Conservation (phyloP, 371 early-diverging fungal species). For the Lichtheimia corymbifera region DNA sequence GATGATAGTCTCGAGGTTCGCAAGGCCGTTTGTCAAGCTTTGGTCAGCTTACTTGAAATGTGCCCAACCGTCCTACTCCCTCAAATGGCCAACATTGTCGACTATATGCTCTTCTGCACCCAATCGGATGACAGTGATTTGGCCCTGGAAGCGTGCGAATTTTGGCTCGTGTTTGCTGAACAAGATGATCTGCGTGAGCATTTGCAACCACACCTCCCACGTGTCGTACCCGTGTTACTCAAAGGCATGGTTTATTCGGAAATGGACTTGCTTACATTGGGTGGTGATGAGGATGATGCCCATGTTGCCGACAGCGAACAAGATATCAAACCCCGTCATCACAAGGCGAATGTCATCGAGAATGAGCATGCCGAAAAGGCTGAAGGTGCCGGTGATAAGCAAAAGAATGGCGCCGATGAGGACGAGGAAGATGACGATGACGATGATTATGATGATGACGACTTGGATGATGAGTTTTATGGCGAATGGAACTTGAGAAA, state of each 20-base stretch:
- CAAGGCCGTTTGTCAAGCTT: slow-evolving; percentile 89
- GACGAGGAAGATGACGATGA: slow-evolving; percentile 79
- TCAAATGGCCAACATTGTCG: slow-evolving; percentile 80
- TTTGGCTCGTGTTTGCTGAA: slow-evolving; percentile 96
- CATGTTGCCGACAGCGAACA: slow-evolving; percentile 83
- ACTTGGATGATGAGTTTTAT: slow-evolving; percentile 86
- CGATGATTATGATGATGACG: slow-evolving; percentile 82
- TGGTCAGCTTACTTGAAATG: slow-evolving; percentile 86
- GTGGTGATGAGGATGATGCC: slow-evolving; percentile 82
- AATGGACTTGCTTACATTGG: slow-evolving; percentile 77
- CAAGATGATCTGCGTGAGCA: slow-evolving; percentile 78
- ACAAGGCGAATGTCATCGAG: slow-evolving; percentile 80
- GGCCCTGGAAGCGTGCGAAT: slow-evolving; percentile 96
- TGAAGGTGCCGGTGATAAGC: slow-evolving; percentile 25
- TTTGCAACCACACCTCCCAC: slow-evolving; percentile 76
- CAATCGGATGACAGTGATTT: slow-evolving; percentile 79
- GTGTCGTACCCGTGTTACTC: slow-evolving; percentile 88
- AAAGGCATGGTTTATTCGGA: slow-evolving; percentile 95
- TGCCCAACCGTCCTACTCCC: slow-evolving; percentile 80
- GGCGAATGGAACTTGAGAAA: slow-evolving; percentile 97
- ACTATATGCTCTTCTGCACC: slow-evolving; percentile 93
- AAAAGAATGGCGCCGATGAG: slow-evolving; percentile 19
- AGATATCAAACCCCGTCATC: slow-evolving; percentile 93
- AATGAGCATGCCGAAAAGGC: slow-evolving; percentile 57
- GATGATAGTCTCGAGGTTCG: slow-evolving; percentile 82